These are phyloP conservation scores for Penicillium atrosanguineum DNA, from an alignment of 495 filamentous ascomycete genomes.

Conservation along the genomic window DNA sequence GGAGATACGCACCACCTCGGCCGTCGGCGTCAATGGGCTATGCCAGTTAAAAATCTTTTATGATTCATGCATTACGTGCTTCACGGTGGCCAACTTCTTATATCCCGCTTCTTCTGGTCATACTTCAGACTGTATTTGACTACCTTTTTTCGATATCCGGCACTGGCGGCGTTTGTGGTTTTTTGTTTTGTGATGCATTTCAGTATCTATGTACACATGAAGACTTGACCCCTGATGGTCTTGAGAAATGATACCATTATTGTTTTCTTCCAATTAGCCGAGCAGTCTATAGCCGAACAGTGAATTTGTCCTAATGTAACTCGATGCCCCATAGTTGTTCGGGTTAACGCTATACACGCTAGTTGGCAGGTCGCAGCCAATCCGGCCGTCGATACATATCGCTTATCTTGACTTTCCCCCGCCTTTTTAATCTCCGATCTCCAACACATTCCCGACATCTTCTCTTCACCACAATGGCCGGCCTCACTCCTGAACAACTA, in stretches of 20 bases:
- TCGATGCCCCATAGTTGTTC: not conserved
- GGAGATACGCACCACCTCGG: conserved; percentile 25
- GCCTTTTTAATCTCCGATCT: conserved; percentile 1
- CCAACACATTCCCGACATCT: not conserved
- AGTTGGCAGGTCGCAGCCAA: not conserved
- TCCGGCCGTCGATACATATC: not conserved
- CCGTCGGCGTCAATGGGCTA: conserved; percentile 32
- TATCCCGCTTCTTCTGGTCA: conserved; percentile 6
- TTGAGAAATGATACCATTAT: conserved; percentile 13
- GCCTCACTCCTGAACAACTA: conserved; percentile 72
- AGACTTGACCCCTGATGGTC: conserved; percentile 1
- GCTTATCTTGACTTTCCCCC: conserved; percentile 9
- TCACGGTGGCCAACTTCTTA: not conserved
- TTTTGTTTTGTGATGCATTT: not conserved
- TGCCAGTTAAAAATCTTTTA: conserved; percentile 22
- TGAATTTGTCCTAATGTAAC: not conserved
- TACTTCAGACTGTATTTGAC: conserved; percentile 13
- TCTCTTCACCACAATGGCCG: conserved; percentile 28
- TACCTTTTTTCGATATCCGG: conserved; percentile 22
- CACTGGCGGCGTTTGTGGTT: conserved; percentile 15
- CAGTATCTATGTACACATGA: conserved; percentile 13
- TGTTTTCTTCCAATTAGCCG: conserved; percentile 1
- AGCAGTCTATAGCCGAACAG: not conserved
- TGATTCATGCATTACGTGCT: conserved; percentile 12
- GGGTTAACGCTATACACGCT: not conserved